Evolutionary conservation across 805 yeast genomes (phyloP), one percentile per base, ranked within the genome.

Genomic region (Wickerhamomyces subpelliculosus): DNA sequence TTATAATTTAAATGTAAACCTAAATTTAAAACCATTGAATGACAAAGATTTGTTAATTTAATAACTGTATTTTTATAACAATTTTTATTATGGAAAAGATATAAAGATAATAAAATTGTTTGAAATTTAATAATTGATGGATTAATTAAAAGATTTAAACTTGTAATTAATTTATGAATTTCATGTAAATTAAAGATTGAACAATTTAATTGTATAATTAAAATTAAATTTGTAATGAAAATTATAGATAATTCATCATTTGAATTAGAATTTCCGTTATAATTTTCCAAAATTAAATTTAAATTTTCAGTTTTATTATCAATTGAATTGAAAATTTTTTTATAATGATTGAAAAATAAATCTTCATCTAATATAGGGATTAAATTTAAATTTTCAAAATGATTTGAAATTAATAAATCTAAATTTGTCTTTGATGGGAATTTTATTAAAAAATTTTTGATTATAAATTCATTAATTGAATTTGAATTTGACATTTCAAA

Each of bases 211-310:
- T 54, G 58, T 22, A 53, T 52, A 11, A 54, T 50, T 3, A 75
- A 61, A 62, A 78, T 72, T 41, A 78, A 64, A 19, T 64, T 58
- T 40, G 64, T 61, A 17, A 70, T 41, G 67, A 58, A 47, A 11
- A 27, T 37, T 26, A 23, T 4, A 44, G 30, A 5, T 37, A 30
- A 16, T 27, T 28, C 24, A 21, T 25, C 16, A 21, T 17, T 13
- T 12, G 5, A 17, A 21, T 32, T 22, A 32, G 10, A 24, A 16
- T 24, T 5, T 28, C n/a, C 13, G 7, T 21, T 14, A n/a, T 13
- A 18, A n/a, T 27, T 21, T 21, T 28, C 31, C 3, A 26, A 12
- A 19, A 46, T n/a, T 1, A 28, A 22, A 8, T 10, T 12, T 32
- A 49, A 34, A 32, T 44, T 47, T 38, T 42, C 47, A 17, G 50